A percentile compares a stretch with the other conserved stretches of the same genome.
Evolutionary conservation across 768 basidiomycete species (phyloP).

Genomic region (Daedaleopsis nitida): DNA sequence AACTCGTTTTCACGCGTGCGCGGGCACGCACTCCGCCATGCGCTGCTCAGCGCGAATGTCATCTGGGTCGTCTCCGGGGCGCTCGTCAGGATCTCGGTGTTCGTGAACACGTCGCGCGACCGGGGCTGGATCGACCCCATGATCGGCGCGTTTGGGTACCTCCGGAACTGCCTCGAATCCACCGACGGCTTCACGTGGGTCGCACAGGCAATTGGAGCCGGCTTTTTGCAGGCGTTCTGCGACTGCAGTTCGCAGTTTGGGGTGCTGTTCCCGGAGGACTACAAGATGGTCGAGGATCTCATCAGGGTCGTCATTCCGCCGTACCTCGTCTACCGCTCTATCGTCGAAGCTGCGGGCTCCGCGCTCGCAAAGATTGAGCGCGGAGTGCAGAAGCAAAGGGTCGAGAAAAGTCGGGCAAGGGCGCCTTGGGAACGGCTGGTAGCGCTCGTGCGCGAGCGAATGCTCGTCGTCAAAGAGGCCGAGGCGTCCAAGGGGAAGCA

Average conservation of each 20-base stretch:
- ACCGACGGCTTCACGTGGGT: constrained; percentile 43
- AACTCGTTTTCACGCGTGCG: constrained; percentile 32
- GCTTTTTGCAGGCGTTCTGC: constrained; percentile 34
- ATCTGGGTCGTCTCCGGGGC: constrained; percentile 34
- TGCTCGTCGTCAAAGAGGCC: constrained; percentile 26
- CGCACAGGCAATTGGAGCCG: constrained; percentile 33
- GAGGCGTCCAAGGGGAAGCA: constrained; percentile 33
- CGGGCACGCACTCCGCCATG: constrained; percentile 35
- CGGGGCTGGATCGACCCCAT: constrained; percentile 29
- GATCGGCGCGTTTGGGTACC: constrained; percentile 34
- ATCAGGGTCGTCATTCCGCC: constrained; percentile 33
- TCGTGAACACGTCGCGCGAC: constrained; percentile 23
- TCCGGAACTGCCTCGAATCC: constrained; percentile 38
- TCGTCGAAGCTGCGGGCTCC: constrained; percentile 34
- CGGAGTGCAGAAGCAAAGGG: constrained; percentile 19
- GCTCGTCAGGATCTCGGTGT: constrained; percentile 30
- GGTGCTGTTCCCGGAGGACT: constrained; percentile 33
- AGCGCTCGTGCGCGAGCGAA: constrained; percentile 32
- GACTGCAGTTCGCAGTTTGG: constrained; percentile 32
- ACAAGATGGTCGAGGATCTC: constrained; percentile 31
- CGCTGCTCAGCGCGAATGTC: constrained; percentile 34
- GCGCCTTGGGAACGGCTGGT: constrained; percentile 32
- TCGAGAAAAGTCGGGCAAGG: constrained; percentile 27
- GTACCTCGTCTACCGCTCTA: constrained; percentile 42
- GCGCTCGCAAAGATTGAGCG: constrained; percentile 29